Conservation (phyloP, 2,329 filamentous ascomycete species). For the Nakataea oryzae region DNA sequence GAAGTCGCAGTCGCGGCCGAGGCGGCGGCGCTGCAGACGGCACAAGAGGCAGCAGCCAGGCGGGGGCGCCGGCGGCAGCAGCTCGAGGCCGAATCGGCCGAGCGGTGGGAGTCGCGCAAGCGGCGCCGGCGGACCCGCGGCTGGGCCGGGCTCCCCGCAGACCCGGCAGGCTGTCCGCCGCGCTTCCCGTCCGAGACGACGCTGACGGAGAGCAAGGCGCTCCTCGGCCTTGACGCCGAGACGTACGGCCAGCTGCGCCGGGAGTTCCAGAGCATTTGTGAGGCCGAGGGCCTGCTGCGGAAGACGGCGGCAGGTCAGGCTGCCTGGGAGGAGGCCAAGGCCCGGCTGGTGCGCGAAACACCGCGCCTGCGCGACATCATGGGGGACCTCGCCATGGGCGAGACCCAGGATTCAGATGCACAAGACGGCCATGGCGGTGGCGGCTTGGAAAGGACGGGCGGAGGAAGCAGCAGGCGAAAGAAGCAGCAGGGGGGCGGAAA, state of each 20-base stretch:
- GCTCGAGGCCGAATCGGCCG: slow-evolving; percentile 48
- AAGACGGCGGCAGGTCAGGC: slow-evolving; percentile 67
- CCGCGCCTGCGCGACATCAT: slow-evolving; percentile 53
- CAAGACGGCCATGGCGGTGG: not conserved
- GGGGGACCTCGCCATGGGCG: slow-evolving; percentile 31
- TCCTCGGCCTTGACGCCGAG: slow-evolving; percentile 51
- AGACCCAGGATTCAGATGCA: slow-evolving; percentile 24
- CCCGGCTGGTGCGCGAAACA: slow-evolving; percentile 53
- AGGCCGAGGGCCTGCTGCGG: slow-evolving; percentile 56
- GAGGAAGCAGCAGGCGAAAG: not conserved
- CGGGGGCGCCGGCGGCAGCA: slow-evolving; percentile 41
- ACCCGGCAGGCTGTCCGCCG: slow-evolving; percentile 51
- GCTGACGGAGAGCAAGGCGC: slow-evolving; percentile 65
- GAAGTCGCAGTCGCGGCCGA: slow-evolving; percentile 12
- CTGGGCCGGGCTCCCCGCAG: slow-evolving; percentile 58
- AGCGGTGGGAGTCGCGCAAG: slow-evolving; percentile 53
- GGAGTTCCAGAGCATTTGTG: slow-evolving; percentile 61
- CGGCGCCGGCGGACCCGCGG: slow-evolving; percentile 56
- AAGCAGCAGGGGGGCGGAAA: slow-evolving; percentile 39
- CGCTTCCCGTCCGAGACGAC: slow-evolving; percentile 78
- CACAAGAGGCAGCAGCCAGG: slow-evolving; percentile 13
- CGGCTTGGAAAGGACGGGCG: not conserved
- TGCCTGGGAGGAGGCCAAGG: slow-evolving; percentile 63
- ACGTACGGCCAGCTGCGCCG: slow-evolving; percentile 56
- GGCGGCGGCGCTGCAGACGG: not conserved